Evolutionary conservation across 2,329 filamentous ascomycete genomes (phyloP).

Genomic region (Tolypocladium nubicola): DNA sequence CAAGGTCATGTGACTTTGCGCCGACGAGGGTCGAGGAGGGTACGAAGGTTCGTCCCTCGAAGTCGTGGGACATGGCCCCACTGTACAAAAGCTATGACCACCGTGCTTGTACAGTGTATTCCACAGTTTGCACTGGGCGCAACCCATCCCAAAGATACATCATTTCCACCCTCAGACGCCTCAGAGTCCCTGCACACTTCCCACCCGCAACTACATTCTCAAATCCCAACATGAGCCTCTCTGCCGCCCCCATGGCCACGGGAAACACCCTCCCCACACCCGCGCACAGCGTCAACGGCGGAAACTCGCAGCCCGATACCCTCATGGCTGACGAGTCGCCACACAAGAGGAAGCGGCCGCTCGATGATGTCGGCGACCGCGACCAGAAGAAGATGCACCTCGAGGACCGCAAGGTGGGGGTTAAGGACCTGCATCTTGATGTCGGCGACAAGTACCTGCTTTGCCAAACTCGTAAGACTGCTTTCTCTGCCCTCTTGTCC

Average conservation of each 20-base stretch:
- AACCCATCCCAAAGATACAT: not conserved
- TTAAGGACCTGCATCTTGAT: constrained; percentile 55
- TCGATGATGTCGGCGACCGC: constrained; percentile 44
- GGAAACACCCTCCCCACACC: constrained; percentile 49
- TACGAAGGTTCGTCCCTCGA: no score
- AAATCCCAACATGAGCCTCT: constrained; percentile 39
- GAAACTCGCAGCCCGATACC: constrained; percentile 32
- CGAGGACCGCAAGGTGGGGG: constrained; percentile 50
- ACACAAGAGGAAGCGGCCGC: constrained; percentile 51
- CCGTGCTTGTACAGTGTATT: no score
- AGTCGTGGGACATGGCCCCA: no score
- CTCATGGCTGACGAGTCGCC: constrained; percentile 41
- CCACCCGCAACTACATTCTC: constrained; percentile 40
- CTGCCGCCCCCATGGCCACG: constrained; percentile 33
- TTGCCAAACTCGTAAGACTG: constrained; percentile 56
- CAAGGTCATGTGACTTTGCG: not conserved
- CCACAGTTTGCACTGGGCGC: no score
- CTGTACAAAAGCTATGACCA: no score
- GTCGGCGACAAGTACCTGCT: constrained; percentile 58
- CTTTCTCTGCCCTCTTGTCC: constrained; percentile 28
- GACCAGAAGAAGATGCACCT: constrained; percentile 52
- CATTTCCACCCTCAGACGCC: constrained; percentile 56
- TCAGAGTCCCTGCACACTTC: constrained; percentile 54
- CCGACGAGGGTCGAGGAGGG: not conserved
- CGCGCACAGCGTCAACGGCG: constrained; percentile 52